A percentile compares a stretch with the other conserved stretches of the same genome.
phyloP scores from a whole-genome alignment of 2,329 filamentous ascomycete species.

The Alternaria metachromatica region DNA sequence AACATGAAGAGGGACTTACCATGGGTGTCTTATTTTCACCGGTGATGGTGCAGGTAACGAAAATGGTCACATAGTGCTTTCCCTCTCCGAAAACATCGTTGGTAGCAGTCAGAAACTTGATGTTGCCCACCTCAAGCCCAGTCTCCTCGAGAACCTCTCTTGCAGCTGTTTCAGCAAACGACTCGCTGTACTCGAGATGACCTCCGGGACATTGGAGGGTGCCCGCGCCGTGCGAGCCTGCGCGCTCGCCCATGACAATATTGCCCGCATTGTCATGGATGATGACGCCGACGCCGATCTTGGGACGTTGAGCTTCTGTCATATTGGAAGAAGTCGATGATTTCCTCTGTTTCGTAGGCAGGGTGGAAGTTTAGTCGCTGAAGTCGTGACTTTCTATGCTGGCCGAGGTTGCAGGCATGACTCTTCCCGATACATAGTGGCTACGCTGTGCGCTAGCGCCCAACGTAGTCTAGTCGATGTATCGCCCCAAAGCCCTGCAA shows the following conservation, averaged over 20 bases:
- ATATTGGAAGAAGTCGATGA: conserved; percentile 6
- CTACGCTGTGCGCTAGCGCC: background rate
- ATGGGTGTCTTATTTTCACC: conserved; percentile 59
- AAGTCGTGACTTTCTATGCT: background rate
- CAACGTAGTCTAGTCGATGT: background rate
- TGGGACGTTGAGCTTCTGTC: conserved; percentile 36
- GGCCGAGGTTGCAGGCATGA: background rate
- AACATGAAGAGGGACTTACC: conserved; percentile 51
- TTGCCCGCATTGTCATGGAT: conserved; percentile 51
- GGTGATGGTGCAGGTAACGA: conserved; percentile 62
- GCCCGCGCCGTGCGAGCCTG: conserved; percentile 52
- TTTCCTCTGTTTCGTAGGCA: background rate
- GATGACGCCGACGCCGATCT: conserved; percentile 59
- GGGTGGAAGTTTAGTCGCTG: background rate
- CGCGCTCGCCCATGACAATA: conserved; percentile 57
- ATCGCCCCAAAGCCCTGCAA: background rate
- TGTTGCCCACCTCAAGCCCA: conserved; percentile 57
- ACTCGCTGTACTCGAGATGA: conserved; percentile 75
- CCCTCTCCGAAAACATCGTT: conserved; percentile 70
- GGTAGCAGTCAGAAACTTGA: conserved; percentile 65
- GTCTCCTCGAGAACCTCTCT: conserved; percentile 77
- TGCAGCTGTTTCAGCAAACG: conserved; percentile 65
- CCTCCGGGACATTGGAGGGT: conserved; percentile 75
- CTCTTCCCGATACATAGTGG: background rate
- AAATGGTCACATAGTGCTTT: conserved; percentile 79